A percentile compares a stretch with the other conserved stretches of the same genome.
Conservation (phyloP, 1,284 basidiomycete species). For the Leucoagaricus sp. region DNA sequence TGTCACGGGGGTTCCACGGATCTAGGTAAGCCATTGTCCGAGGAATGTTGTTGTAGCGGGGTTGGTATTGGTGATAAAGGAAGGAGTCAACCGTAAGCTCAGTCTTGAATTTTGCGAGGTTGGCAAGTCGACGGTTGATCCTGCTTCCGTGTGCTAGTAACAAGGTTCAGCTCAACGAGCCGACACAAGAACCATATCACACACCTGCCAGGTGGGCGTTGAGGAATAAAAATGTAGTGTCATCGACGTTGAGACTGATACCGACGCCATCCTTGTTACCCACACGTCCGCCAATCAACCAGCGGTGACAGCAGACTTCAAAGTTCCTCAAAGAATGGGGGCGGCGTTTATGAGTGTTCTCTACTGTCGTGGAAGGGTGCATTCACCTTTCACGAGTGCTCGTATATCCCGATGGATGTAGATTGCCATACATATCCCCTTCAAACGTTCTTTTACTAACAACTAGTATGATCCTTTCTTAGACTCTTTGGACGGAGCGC, state of each 20-base stretch:
- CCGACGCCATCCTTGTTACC: slow-evolving; percentile 89
- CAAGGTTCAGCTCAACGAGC: slow-evolving; percentile 4
- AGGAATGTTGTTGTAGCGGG: slow-evolving; percentile 3
- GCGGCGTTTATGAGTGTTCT: background rate
- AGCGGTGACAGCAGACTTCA: slow-evolving; percentile 75
- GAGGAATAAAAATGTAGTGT: slow-evolving; percentile 77
- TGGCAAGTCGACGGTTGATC: slow-evolving; percentile 66
- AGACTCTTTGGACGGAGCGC: slow-evolving; percentile 40
- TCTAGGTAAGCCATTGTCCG: background rate
- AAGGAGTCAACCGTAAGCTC: slow-evolving; percentile 71
- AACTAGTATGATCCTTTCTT: slow-evolving; percentile 76
- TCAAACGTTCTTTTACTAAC: slow-evolving; percentile 82
- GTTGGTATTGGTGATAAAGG: slow-evolving; percentile 42
- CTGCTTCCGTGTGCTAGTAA: slow-evolving; percentile 75
- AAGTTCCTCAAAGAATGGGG: slow-evolving; percentile 46
- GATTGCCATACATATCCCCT: slow-evolving; percentile 82
- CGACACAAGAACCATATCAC: slow-evolving; percentile 21
- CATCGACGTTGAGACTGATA: slow-evolving; percentile 75
- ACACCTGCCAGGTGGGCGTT: slow-evolving; percentile 86
- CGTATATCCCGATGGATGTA: slow-evolving; percentile 71
- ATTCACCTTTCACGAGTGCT: slow-evolving; percentile 57
- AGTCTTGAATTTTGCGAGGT: slow-evolving; percentile 74
- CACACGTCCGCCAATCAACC: slow-evolving; percentile 87
- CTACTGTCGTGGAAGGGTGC: background rate
- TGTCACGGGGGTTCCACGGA: slow-evolving; percentile 39